Base-by-base conservation (phyloP, 1,284 basidiomycete species). In the Fomitiporia mediterranea region DNA sequence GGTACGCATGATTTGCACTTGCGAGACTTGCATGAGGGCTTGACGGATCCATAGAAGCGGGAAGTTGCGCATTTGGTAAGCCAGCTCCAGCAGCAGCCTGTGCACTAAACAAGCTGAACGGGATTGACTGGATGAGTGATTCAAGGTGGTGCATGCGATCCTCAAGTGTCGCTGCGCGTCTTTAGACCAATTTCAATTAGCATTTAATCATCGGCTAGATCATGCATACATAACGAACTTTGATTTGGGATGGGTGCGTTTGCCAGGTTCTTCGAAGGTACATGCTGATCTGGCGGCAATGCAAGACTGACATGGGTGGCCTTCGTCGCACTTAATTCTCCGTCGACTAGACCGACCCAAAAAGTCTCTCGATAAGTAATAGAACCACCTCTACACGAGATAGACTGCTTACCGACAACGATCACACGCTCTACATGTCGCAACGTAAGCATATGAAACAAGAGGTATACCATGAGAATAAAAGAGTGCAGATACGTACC, bases 91-190 rank as follows among this genome's bases (percentile, higher is more conserved):
- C 61, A 35, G 63, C 61, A 59, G 62, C 64, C 21, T 67, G 58
- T 3, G 60, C 56, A 7, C 79, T 78, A 0, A 91, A 89, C 17
- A 90, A 83, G 2, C 84, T 83, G 28, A 88, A 81, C 2, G 89
- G 88, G 49, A 91, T 90, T 11, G 88, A 85, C 62, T 89, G 84
- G 51, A 91, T 89, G 53, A 91, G 75, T 6, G 83, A 84, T 66
- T 91, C 89, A 15, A 91, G 77, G 62, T 89, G 88, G 63, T 89
- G 86, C 88, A 91, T 91, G 37, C 88, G 78, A 65, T 90, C 88
- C 67, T 91, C 88, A 59, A 91, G 76, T 25, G 87, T 89, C 49
- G 86, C 80, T 15, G 87, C 85, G 44, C 85, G 80, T 68, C 86
- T 88, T 60, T n/a, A 11, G 42, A 34, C 27, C 13, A 3, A 40